phyloP scores from a whole-genome alignment of 805 yeast species.

The Candida ovalis region DNA sequence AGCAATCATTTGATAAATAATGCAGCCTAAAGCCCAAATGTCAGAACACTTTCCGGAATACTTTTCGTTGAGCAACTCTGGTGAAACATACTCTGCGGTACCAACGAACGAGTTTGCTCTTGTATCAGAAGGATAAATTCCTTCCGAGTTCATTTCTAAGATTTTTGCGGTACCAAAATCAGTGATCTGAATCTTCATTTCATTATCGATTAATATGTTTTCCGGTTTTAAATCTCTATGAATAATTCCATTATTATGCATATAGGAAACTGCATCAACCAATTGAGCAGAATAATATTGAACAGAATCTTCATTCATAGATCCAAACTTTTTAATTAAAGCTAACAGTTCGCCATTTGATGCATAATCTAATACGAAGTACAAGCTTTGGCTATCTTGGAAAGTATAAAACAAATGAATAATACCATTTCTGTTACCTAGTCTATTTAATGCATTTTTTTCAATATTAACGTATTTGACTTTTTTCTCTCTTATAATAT shows the following conservation, averaged over 20 bases:
- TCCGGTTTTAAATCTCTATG: constrained; percentile 86
- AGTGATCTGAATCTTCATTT: constrained; percentile 63
- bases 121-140: constrained; percentile 59
- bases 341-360: constrained; percentile 72
- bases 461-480: constrained; percentile 83
- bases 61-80: constrained; percentile 71
- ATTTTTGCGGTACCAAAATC: constrained; percentile 85
- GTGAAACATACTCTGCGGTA: constrained; percentile 81
- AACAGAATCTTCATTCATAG: constrained; percentile 66
- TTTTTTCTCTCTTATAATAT: constrained; percentile 75
- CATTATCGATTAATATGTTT: constrained; percentile 62
- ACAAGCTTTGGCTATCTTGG: constrained; percentile 70
- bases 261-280: constrained; percentile 64
- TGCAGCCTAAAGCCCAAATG: constrained; percentile 61
- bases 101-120: constrained; percentile 82
- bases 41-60: constrained; percentile 61
- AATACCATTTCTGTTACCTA: constrained; percentile 58
- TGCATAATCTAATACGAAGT: constrained; percentile 76
- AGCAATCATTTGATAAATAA: constrained; percentile 58
- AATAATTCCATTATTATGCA: constrained; percentile 72
- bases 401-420: constrained; percentile 72
- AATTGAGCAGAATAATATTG: constrained; percentile 70
- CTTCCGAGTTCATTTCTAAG: constrained; percentile 50
- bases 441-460: constrained; percentile 70
- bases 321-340: constrained; percentile 63